Conservation (phyloP, 352 stramenopile genomes). For the Halophytophthora batemanensis region DNA sequence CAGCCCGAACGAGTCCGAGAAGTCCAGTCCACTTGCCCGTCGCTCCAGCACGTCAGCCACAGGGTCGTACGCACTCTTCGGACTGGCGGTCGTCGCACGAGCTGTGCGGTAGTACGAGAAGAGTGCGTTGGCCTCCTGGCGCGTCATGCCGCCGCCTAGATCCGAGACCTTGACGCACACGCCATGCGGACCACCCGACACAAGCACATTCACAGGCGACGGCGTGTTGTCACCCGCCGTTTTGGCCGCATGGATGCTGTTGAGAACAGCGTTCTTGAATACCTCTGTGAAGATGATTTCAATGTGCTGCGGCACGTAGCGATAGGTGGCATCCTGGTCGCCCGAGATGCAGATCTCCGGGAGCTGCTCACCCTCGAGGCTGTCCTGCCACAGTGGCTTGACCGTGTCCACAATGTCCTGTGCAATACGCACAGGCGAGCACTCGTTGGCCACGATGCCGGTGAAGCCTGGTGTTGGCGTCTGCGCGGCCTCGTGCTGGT, state of each 20-base stretch:
- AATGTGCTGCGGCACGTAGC: slow-evolving; percentile 81
- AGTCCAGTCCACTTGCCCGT: slow-evolving; percentile 61
- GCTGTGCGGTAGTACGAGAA: slow-evolving; percentile 58
- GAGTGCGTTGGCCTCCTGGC: slow-evolving; percentile 61
- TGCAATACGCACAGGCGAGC: slow-evolving; percentile 66
- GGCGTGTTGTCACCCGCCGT: slow-evolving; percentile 21
- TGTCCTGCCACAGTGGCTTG: slow-evolving; percentile 50
- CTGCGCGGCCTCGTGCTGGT: slow-evolving; percentile 73
- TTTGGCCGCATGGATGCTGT: slow-evolving; percentile 48
- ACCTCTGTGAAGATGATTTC: slow-evolving; percentile 79
- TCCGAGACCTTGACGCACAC: slow-evolving; percentile 85
- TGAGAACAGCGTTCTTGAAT: slow-evolving; percentile 79
- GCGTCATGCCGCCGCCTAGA: slow-evolving; percentile 69
- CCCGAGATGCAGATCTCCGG: slow-evolving; percentile 59
- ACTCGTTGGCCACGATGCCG: slow-evolving; percentile 63
- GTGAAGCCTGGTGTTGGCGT: slow-evolving; percentile 50
- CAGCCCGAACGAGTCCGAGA: slow-evolving; percentile 86
- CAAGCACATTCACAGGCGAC: slow-evolving; percentile 55
- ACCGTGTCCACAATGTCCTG: slow-evolving; percentile 54
- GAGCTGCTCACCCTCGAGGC: slow-evolving; percentile 39
- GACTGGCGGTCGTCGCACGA: slow-evolving; percentile 7
- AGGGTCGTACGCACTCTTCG: slow-evolving; percentile 52
- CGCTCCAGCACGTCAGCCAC: slow-evolving; percentile 68
- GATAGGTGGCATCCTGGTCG: slow-evolving; percentile 55
- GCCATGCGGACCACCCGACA: slow-evolving; percentile 61